phyloP scores from a whole-genome alignment of 169 alveolate species.

The Plasmodium inui region DNA sequence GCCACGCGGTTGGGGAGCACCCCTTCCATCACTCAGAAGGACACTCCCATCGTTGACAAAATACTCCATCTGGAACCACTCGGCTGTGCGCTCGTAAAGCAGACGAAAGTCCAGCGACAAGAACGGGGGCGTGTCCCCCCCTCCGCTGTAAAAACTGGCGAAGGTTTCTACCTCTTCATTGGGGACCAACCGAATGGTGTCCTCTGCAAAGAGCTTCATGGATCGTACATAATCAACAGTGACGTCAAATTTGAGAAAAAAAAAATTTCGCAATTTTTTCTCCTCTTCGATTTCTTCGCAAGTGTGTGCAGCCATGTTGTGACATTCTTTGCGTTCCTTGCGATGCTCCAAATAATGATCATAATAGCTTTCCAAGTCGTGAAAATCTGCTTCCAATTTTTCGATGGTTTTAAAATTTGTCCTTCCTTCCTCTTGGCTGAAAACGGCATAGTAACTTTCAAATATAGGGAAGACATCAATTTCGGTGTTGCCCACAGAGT shows the following conservation, averaged over 20 bases:
- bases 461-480: slow-evolving; percentile 43
- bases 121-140: background rate
- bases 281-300: slow-evolving; percentile 7
- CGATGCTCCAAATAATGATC: background rate
- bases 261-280: background rate
- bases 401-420: background rate
- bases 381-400: slow-evolving; percentile 17
- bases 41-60: slow-evolving; percentile 31
- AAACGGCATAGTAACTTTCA: slow-evolving; percentile 39
- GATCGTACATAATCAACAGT: slow-evolving; percentile 29
- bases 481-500: slow-evolving; percentile 11
- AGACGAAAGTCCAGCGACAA: slow-evolving; percentile 9
- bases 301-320: background rate
- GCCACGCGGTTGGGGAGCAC: background rate
- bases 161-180: slow-evolving; percentile 8
- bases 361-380: slow-evolving; percentile 42
- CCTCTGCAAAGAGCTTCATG: background rate
- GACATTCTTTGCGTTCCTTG: background rate
- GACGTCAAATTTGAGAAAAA: slow-evolving; percentile 23
- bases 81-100: slow-evolving; percentile 3
- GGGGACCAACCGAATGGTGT: background rate
- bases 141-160: slow-evolving; percentile 1
- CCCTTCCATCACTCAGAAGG: background rate
- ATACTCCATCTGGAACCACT: slow-evolving; percentile 39
- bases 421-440: background rate